A percentile compares a stretch with the other conserved stretches of the same genome.
phyloP scores from a whole-genome alignment of 192 early-diverging fungal genomes.

The Podila epicladia region DNA sequence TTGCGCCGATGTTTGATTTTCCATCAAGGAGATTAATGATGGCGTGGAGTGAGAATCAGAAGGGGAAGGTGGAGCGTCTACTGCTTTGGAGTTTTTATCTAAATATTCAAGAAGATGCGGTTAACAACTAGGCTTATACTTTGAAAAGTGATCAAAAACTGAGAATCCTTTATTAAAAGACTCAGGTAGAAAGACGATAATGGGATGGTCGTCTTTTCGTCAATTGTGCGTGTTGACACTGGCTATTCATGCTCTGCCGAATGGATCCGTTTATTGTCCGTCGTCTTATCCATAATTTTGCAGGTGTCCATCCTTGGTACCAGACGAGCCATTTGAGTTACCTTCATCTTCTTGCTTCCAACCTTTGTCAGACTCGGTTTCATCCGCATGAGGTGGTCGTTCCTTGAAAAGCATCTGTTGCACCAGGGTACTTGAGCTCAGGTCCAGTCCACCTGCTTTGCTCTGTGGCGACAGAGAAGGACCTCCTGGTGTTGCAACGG shows the following conservation, averaged over 20 bases:
- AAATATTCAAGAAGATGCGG: too few relatives aligned
- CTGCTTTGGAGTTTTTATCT: neutral
- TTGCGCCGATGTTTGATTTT: neutral
- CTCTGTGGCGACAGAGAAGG: conserved; percentile 4
- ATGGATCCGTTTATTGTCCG: too few relatives aligned
- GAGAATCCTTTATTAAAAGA: too few relatives aligned
- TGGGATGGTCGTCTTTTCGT: too few relatives aligned
- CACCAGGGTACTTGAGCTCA: conserved; percentile 49
- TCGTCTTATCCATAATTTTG: too few relatives aligned
- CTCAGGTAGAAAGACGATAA: too few relatives aligned
- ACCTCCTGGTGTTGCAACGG: neutral
- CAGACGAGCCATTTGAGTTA: conserved; percentile 11
- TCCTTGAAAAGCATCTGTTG: conserved; percentile 50
- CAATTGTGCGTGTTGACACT: too few relatives aligned
- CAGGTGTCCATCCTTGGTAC: neutral
- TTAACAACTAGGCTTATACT: too few relatives aligned
- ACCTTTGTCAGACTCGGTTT: neutral
- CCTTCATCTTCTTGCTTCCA: conserved; percentile 22
- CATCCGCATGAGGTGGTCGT: conserved; percentile 25
- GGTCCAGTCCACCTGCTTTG: conserved; percentile 34
- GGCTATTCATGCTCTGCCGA: too few relatives aligned
- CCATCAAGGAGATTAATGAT: neutral
- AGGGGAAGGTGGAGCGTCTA: neutral
- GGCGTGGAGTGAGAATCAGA: neutral
- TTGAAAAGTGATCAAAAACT: too few relatives aligned